These are phyloP conservation scores for Sambucus nigra DNA, from an alignment of 129 eudicot species.

Conservation along the genomic window DNA sequence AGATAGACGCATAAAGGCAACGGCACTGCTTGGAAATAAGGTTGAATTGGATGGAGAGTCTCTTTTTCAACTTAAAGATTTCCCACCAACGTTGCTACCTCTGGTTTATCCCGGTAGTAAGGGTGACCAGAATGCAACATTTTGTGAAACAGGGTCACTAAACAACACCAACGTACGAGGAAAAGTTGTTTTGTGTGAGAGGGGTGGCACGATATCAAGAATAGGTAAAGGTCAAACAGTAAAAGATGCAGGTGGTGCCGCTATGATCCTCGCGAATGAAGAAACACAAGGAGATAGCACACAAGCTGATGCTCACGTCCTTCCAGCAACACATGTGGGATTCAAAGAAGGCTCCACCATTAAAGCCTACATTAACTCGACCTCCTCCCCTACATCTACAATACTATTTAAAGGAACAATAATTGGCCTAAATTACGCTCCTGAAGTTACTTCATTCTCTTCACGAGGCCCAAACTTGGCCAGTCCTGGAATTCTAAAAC, in stretches of 20 bases:
- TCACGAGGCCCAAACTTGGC: slow-evolving; percentile 38
- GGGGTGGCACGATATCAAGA: slow-evolving; percentile 17
- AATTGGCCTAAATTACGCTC: slow-evolving; percentile 33
- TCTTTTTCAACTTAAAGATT: slow-evolving; percentile 33
- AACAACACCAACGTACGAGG: slow-evolving; percentile 26
- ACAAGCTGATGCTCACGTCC: slow-evolving; percentile 26
- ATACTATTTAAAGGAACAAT: slow-evolving; percentile 29
- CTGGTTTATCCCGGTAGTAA: slow-evolving; percentile 32
- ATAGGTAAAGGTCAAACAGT: slow-evolving; percentile 28
- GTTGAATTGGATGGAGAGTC: slow-evolving; percentile 30
- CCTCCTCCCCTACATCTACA: slow-evolving; percentile 24
- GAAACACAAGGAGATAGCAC: slow-evolving; percentile 12
- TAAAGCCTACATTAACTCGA: slow-evolving; percentile 27
- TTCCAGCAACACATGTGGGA: slow-evolving; percentile 39
- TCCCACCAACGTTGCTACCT: slow-evolving; percentile 22
- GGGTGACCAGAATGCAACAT: slow-evolving; percentile 17
- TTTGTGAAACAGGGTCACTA: slow-evolving; percentile 26
- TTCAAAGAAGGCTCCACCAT: slow-evolving; percentile 21
- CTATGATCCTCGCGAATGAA: slow-evolving; percentile 31
- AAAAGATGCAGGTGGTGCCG: slow-evolving; percentile 36
- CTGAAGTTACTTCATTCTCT: slow-evolving; percentile 39
- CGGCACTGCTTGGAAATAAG: slow-evolving; percentile 29
- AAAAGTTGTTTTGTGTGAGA: slow-evolving; percentile 36
- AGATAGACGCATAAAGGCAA: slow-evolving; percentile 27
- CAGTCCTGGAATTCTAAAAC: slow-evolving; percentile 51